Base-by-base conservation (phyloP, 2,329 filamentous ascomycete species). In the Xylaria multiplex region DNA sequence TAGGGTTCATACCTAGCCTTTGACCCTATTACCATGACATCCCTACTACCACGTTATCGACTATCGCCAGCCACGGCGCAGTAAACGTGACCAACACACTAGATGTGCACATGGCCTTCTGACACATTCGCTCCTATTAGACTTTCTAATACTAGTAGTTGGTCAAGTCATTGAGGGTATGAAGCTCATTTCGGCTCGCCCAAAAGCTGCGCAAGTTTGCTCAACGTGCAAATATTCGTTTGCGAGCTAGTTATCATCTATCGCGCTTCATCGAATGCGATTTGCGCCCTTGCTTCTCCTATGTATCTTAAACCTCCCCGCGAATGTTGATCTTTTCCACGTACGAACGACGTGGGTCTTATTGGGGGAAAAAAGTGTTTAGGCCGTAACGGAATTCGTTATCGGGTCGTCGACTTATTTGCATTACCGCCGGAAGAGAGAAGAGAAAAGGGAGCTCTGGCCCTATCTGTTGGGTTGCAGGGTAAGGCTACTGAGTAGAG, bases 101-200 rank as follows among this genome's bases (percentile, higher is more conserved):
- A 6, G 48, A 11, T 6, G 54, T 46, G 45, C 61, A 63, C 53
- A 45, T 52, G 40, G 54, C 48, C 37, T 13, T 42, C 46, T 52
- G 46, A 43, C 58, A 53, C 32, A 50, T 9, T 22, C 24, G 37
- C 11, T 40, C 37, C 5, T 14, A 2, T 40, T 14, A 2, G 32
- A 16, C 35, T 35, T 24, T 37, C 24, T 6, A 22, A 46, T 27
- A 56, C n/a, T 27, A 24, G 27, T 19, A 19, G 42, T n/a, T 19
- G 13, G 42, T n/a, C n/a, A 40, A 27, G 5, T 27, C 14, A 40
- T 54, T 22, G 32, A 11, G 2, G 54, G 19, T 4, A 46, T 46
- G 54, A 30, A 24, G 27, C 3, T 22, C 35, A 22, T 40, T 42
- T 54, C 19, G 35, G 32, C 6, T n/a, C 13, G 11, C 13, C 19